Evolutionary conservation across 768 basidiomycete genomes (phyloP).

Genomic region (Lactarius pseudohatsudake): DNA sequence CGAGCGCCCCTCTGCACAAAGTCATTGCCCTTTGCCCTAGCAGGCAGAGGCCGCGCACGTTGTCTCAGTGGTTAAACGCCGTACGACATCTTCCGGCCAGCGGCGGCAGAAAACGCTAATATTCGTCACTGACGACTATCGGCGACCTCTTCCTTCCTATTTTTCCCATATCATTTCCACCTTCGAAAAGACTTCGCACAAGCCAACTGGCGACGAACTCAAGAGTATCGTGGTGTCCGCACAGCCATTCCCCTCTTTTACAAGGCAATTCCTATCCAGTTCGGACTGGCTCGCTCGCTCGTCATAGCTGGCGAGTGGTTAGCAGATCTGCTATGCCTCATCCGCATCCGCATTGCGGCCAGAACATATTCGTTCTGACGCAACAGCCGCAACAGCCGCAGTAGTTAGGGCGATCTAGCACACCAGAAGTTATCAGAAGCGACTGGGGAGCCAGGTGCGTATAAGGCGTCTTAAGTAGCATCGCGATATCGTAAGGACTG

Average conservation of each 20-base stretch:
- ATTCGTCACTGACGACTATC: conserved; percentile 45
- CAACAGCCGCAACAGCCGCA: too few species aligned
- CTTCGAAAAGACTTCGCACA: conserved; percentile 51
- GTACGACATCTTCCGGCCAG: conserved; percentile 22
- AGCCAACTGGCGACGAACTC: conserved; percentile 49
- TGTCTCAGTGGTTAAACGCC: background rate
- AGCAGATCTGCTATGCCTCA: background rate
- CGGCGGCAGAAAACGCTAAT: conserved; percentile 39
- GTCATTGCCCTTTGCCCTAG: too few species aligned
- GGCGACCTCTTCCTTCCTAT: conserved; percentile 40
- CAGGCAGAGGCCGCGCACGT: too few species aligned
- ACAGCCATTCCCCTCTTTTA: conserved; percentile 34
- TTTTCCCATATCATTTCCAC: conserved; percentile 44
- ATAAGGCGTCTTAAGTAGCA: too few species aligned
- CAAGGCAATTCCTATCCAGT: conserved; percentile 5
- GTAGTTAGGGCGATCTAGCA: too few species aligned
- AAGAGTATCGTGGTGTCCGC: conserved; percentile 40
- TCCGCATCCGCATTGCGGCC: background rate
- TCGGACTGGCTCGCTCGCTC: conserved; percentile 30
- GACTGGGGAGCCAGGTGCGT: too few species aligned
- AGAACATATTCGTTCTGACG: conserved; percentile 36
- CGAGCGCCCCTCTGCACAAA: too few species aligned
- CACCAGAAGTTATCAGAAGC: too few species aligned
- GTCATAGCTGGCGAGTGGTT: background rate
- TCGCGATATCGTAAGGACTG: too few species aligned